Conservation (phyloP, 2,329 filamentous ascomycete genomes). For the Podosphaera xanthii region DNA sequence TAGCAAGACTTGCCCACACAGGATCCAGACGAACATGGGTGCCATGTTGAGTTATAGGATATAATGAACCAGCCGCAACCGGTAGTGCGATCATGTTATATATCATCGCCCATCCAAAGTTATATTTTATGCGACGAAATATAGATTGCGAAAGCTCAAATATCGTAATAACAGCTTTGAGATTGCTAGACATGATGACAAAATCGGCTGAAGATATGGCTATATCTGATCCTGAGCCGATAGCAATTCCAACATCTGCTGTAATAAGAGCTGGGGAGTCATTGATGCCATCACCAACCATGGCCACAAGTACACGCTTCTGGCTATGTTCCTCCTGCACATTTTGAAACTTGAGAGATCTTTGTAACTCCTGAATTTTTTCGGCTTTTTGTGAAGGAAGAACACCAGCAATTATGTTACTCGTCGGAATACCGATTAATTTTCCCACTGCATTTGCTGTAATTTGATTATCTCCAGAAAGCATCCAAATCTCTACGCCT, state of each 20-base stretch:
- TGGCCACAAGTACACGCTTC: constrained; percentile 39
- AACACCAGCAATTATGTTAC: constrained; percentile 68
- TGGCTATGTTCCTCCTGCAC: neutral
- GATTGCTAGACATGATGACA: constrained; percentile 44
- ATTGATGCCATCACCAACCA: constrained; percentile 76
- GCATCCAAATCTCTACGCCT: constrained; percentile 67
- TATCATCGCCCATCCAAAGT: constrained; percentile 43
- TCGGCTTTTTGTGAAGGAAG: constrained; percentile 64
- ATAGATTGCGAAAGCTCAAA: constrained; percentile 35
- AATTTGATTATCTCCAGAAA: constrained; percentile 74
- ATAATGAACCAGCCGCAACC: constrained; percentile 41
- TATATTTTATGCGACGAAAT: constrained; percentile 41
- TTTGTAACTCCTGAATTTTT: constrained; percentile 41
- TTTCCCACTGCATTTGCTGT: constrained; percentile 62
- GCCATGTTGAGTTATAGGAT: constrained; percentile 24
- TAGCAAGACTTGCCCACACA: constrained; percentile 74
- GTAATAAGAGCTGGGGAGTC: constrained; percentile 61
- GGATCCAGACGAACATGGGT: constrained; percentile 44
- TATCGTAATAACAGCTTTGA: constrained; percentile 34
- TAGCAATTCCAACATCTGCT: constrained; percentile 64
- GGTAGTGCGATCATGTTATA: constrained; percentile 44
- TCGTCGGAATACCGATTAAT: constrained; percentile 47
- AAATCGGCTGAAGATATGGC: constrained; percentile 65
- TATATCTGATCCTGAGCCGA: constrained; percentile 62
- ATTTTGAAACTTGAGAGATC: constrained; percentile 7